Percentiles rank a stretch among this genome's conserved stretches.
Conservation (phyloP, 108 stramenopile genomes). For the Chaetoceros muelleri region DNA sequence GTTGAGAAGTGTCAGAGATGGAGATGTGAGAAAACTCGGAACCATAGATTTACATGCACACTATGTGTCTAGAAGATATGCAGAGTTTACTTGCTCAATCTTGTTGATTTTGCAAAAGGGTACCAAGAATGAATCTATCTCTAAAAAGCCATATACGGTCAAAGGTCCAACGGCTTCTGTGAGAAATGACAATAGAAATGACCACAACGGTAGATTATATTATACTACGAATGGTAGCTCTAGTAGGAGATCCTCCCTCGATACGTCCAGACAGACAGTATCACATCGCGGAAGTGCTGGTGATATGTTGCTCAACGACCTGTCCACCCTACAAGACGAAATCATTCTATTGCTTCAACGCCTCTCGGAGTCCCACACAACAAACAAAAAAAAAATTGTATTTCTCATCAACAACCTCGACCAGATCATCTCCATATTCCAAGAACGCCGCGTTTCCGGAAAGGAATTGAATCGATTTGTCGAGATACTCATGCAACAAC, state of each 20-base stretch:
- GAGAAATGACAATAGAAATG: slow-evolving; percentile 1
- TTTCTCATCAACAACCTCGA: slow-evolving; percentile 98
- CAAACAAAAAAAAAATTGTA: slow-evolving; percentile 79
- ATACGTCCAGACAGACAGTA: background rate
- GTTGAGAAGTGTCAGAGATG: slow-evolving; percentile 71
- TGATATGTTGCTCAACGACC: slow-evolving; percentile 76
- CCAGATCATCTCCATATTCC: slow-evolving; percentile 83
- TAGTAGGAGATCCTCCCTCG: background rate
- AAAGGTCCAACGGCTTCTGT: slow-evolving; percentile 3
- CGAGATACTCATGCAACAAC: slow-evolving; percentile 75
- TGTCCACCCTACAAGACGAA: slow-evolving; percentile 63
- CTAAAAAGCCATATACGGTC: background rate
- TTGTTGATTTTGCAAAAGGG: slow-evolving; percentile 78
- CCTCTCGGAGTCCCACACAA: slow-evolving; percentile 66
- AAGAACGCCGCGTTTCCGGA: slow-evolving; percentile 84
- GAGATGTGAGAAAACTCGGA: slow-evolving; percentile 78
- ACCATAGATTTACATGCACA: slow-evolving; percentile 91
- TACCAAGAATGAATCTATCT: slow-evolving; percentile 17
- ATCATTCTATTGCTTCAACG: slow-evolving; percentile 68
- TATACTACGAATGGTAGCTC: background rate
- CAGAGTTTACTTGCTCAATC: slow-evolving; percentile 91
- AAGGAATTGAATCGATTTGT: slow-evolving; percentile 90
- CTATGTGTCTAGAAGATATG: slow-evolving; percentile 92
- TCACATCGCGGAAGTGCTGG: slow-evolving; percentile 53
- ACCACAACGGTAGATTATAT: slow-evolving; percentile 8